A percentile compares a stretch with the other conserved stretches of the same genome.
Evolutionary conservation across 345 rosid genomes (phyloP).

Genomic region (Luvunga scandens): DNA sequence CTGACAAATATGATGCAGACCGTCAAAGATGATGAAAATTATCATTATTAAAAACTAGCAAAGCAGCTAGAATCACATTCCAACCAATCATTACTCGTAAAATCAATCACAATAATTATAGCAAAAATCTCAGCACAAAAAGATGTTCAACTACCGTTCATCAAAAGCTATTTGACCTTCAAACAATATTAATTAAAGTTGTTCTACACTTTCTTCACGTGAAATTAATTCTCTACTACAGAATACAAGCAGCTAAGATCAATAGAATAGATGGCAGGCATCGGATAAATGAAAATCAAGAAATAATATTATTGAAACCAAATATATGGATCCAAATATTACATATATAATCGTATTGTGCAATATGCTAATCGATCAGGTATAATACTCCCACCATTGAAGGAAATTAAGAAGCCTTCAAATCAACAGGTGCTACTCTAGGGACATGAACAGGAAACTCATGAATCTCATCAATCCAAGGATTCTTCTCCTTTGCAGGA

Average conservation of each 20-base stretch:
- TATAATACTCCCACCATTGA: not conserved
- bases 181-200: not conserved
- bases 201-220: not conserved
- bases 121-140: too few relatives aligned
- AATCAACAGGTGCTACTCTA: constrained; percentile 24
- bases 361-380: not conserved
- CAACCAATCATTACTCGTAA: too few relatives aligned
- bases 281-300: not conserved
- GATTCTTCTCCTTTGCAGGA: constrained; percentile 70
- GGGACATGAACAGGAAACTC: constrained; percentile 82
- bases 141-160: not conserved
- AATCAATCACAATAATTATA: too few relatives aligned
- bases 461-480: constrained; percentile 81
- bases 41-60: too few relatives aligned
- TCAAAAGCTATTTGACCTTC: not conserved
- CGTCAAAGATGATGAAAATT: too few relatives aligned
- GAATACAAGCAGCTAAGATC: too few relatives aligned
- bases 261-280: too few relatives aligned
- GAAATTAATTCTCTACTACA: not conserved
- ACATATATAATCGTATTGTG: not conserved
- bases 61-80: too few relatives aligned
- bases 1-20: too few relatives aligned
- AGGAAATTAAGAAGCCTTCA: not conserved
- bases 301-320: not conserved
- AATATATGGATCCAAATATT: not conserved